Evolutionary conservation across 164 flowering plant species (phyloP).

Genomic region (Berberis thunbergii): DNA sequence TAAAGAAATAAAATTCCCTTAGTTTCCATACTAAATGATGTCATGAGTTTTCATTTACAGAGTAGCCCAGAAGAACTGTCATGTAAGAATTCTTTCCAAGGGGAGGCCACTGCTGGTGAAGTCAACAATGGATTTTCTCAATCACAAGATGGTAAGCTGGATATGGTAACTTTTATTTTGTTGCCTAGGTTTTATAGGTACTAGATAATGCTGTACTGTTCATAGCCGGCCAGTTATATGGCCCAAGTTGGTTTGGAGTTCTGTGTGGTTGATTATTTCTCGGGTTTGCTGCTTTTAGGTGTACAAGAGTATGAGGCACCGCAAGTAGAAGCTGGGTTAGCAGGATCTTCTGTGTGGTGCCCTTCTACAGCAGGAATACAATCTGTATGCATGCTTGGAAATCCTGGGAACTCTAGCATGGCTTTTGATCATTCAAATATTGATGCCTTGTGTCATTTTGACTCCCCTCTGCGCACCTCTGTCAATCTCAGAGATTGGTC

Average conservation of each 20-base stretch:
- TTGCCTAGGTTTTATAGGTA: not conserved
- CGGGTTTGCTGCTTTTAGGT: conserved; percentile 12
- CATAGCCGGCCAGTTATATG: not conserved
- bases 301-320: conserved; percentile 5
- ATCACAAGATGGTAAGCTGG: conserved; percentile 24
- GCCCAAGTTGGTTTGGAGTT: not conserved
- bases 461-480: conserved; percentile 22
- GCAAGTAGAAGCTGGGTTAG: conserved; percentile 4
- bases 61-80: conserved; percentile 19
- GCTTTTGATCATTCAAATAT: conserved; percentile 13
- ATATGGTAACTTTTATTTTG: not conserved
- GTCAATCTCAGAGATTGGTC: conserved; percentile 22
- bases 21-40: not conserved
- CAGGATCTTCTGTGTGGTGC: conserved; percentile 7
- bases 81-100: conserved; percentile 12
- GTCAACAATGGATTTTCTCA: conserved; percentile 11
- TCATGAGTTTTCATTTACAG: conserved; percentile 23
- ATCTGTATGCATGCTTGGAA: conserved; percentile 6
- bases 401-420: conserved; percentile 1
- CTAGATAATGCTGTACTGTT: not conserved
- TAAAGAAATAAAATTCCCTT: no score
- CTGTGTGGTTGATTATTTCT: not conserved
- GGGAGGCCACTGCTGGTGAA: conserved; percentile 11
- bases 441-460: conserved; percentile 12
- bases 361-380: conserved; percentile 7